phyloP scores from a whole-genome alignment of 139 green algal genomes.

The Spirogloea muscicola region DNA sequence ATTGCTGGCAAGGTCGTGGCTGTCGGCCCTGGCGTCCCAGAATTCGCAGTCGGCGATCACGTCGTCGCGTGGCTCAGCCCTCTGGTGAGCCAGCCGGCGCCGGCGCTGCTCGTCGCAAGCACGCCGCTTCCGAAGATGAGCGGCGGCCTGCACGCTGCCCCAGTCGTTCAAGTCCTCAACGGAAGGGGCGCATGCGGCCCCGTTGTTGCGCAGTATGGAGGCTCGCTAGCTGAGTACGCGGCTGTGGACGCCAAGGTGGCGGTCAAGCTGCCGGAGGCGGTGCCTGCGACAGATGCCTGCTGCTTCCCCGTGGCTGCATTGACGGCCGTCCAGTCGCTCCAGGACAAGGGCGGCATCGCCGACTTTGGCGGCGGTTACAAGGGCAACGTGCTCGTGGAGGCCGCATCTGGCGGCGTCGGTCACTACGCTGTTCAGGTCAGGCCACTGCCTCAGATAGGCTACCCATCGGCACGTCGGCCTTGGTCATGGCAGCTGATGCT shows the following conservation, averaged over 20 bases:
- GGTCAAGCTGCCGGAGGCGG: neutral
- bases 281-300: neutral
- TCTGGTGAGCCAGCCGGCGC: no score
- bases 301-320: neutral
- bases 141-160: no score
- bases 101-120: no score
- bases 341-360: neutral
- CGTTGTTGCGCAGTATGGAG: no score
- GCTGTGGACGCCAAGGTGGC: neutral
- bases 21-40: no score
- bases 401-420: conserved; percentile 2
- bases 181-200: no score
- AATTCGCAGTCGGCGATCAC: no score
- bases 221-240: conserved; percentile 3
- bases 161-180: no score
- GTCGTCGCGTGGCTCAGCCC: no score
- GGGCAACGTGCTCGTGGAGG: neutral
- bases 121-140: no score
- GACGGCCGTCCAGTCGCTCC: conserved; percentile 9
- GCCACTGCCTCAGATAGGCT: neutral
- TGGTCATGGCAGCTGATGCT: no score
- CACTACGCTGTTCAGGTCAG: conserved; percentile 14
- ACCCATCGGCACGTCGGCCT: neutral
- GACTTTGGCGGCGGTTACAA: neutral
- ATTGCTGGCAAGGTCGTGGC: no score